phyloP scores from a whole-genome alignment of 108 stramenopile species.

The Nitzschia sp. region DNA sequence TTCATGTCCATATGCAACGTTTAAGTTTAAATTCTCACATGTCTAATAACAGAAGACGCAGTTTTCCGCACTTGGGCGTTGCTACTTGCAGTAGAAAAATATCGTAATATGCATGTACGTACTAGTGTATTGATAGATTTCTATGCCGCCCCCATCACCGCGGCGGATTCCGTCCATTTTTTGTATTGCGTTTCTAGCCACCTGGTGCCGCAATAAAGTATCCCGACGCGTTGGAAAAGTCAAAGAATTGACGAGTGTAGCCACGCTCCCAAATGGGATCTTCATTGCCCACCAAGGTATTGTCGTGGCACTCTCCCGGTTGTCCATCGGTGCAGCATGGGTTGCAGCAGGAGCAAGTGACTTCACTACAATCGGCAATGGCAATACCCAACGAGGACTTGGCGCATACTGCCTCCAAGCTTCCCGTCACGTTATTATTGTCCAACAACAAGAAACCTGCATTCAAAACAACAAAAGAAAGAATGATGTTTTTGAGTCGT shows the following conservation, averaged over 20 bases:
- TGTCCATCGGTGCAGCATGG: constrained; percentile 27
- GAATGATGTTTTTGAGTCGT: background rate
- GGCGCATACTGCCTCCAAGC: constrained; percentile 6
- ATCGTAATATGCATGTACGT: too few relatives aligned
- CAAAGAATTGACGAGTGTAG: constrained; percentile 35
- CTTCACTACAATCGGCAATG: constrained; percentile 27
- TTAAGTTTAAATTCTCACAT: too few relatives aligned
- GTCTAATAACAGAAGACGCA: too few relatives aligned
- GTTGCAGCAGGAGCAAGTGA: constrained; percentile 29
- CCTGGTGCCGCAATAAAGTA: constrained; percentile 5
- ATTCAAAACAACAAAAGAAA: constrained; percentile 1
- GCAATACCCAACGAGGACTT: constrained; percentile 6
- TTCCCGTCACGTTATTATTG: constrained; percentile 30
- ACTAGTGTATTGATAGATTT: too few relatives aligned
- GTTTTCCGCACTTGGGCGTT: too few relatives aligned
- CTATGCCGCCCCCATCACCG: too few relatives aligned
- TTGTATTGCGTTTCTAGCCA: too few relatives aligned
- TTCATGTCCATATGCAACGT: too few relatives aligned
- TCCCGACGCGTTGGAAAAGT: constrained; percentile 18
- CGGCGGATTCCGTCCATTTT: too few relatives aligned
- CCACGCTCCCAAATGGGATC: constrained; percentile 38
- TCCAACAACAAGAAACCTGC: constrained; percentile 33
- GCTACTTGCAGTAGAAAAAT: too few relatives aligned
- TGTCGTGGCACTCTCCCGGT: constrained; percentile 19
- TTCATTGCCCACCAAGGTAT: constrained; percentile 12